phyloP scores from a whole-genome alignment of 1,284 basidiomycete species.

The Heliocybe sulcata region DNA sequence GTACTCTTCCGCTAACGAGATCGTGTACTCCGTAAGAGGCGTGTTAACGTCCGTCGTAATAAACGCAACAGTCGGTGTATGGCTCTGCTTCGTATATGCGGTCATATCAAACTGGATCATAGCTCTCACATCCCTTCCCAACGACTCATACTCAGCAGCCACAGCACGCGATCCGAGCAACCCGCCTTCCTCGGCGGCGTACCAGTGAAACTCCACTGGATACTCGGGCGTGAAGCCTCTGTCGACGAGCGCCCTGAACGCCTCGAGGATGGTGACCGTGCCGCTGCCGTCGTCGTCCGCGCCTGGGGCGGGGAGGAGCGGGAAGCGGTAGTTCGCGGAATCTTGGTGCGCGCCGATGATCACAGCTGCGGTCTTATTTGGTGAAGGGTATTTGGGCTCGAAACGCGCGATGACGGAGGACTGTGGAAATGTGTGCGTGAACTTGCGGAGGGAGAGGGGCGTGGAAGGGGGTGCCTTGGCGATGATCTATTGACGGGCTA shows the following conservation, averaged over 20 bases:
- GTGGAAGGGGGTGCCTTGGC: conserved; percentile 64
- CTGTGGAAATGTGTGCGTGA: conserved; percentile 47
- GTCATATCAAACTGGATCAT: not conserved
- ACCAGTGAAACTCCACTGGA: conserved; percentile 2
- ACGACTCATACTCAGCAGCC: conserved; percentile 17
- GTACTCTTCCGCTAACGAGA: conserved; percentile 29
- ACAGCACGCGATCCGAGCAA: conserved; percentile 4
- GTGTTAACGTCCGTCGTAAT: conserved; percentile 27
- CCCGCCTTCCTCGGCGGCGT: conserved; percentile 1
- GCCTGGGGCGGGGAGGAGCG: not conserved
- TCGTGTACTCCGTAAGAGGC: conserved; percentile 41
- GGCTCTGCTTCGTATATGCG: not conserved
- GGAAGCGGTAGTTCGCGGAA: conserved; percentile 1
- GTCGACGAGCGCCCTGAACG: conserved; percentile 21
- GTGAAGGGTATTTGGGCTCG: conserved; percentile 14
- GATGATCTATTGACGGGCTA: conserved; percentile 40
- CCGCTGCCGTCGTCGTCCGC: conserved; percentile 3
- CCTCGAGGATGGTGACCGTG: conserved; percentile 31
- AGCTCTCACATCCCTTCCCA: not conserved
- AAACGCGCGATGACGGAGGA: conserved; percentile 40
- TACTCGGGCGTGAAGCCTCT: not conserved
- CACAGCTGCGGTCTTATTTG: conserved; percentile 45
- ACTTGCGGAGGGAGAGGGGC: conserved; percentile 34
- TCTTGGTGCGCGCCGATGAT: conserved; percentile 89
- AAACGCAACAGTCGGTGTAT: not conserved